phyloP scores from a whole-genome alignment of 768 basidiomycete genomes.

The Lactarius pseudohatsudake region DNA sequence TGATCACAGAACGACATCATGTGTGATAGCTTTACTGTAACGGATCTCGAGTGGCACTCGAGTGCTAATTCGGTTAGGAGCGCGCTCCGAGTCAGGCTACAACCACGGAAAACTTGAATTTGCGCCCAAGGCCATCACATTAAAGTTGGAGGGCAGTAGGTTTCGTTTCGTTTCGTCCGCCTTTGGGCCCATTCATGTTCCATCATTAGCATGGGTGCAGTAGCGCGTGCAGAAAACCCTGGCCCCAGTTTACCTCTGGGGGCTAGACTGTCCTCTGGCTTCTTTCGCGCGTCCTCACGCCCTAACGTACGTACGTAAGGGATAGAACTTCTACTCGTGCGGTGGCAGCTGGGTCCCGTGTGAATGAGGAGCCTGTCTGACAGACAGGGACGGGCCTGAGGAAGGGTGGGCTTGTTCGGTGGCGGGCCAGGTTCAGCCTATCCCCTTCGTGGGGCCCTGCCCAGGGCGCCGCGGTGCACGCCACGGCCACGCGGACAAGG shows the following conservation, averaged over 20 bases:
- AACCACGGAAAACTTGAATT: too few relatives aligned
- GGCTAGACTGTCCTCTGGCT: not conserved
- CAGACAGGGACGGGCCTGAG: not conserved
- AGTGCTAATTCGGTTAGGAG: not conserved
- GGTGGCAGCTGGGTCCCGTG: not conserved
- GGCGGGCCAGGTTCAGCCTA: not conserved
- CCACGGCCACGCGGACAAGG: not conserved
- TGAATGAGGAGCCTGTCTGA: not conserved
- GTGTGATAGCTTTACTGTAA: not conserved
- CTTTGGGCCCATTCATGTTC: not conserved
- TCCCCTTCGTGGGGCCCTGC: not conserved
- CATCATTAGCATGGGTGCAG: not conserved
- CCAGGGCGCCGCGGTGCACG: not conserved
- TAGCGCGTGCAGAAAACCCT: not conserved
- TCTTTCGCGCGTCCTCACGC: not conserved
- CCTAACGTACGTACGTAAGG: not conserved
- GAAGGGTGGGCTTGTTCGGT: not conserved
- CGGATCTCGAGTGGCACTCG: conserved; percentile 2
- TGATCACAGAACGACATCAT: not conserved
- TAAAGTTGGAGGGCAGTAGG: not conserved
- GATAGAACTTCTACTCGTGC: not conserved
- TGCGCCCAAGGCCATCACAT: not conserved
- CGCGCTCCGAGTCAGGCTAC: not conserved
- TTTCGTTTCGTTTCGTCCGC: not conserved
- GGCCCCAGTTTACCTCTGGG: not conserved